Evolutionary conservation across 306 rosid species (phyloP).

Genomic region (Lablab purpureus): DNA sequence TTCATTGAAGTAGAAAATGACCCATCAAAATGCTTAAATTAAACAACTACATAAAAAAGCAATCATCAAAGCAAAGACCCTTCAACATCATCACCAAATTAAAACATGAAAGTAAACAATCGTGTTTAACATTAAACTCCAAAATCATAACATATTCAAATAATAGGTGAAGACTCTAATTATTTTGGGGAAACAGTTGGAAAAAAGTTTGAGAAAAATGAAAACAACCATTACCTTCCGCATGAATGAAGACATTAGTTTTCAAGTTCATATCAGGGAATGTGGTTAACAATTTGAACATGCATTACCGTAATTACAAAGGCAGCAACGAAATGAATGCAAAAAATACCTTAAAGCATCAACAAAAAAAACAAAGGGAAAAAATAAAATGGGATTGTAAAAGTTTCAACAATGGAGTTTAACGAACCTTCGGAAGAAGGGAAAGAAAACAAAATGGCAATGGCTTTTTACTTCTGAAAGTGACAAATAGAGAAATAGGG

Average conservation of each 20-base stretch:
- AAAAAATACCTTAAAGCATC: slow-evolving; percentile 29
- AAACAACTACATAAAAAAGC: slow-evolving; percentile 18
- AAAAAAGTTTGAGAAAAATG: not conserved
- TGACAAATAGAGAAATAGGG: not conserved
- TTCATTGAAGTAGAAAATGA: slow-evolving; percentile 9
- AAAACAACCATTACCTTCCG: not conserved
- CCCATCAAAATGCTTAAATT: slow-evolving; percentile 18
- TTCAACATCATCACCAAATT: not conserved
- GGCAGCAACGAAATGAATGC: not conserved
- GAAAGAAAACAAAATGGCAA: not conserved
- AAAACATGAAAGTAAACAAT: not conserved
- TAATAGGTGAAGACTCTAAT: slow-evolving; percentile 29
- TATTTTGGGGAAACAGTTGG: not conserved
- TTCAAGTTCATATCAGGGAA: not conserved
- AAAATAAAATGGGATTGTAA: not conserved
- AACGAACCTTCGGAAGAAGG: slow-evolving; percentile 38
- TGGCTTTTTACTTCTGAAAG: slow-evolving; percentile 8
- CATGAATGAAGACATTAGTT: slow-evolving; percentile 2
- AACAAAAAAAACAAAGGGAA: not conserved
- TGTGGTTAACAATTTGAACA: slow-evolving; percentile 26
- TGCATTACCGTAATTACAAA: not conserved
- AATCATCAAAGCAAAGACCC: not conserved
- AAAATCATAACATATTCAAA: slow-evolving; percentile 34
- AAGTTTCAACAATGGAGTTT: not conserved
- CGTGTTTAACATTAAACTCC: slow-evolving; percentile 14